A percentile compares a stretch with the other conserved stretches of the same genome.
Conservation (phyloP, 2,329 filamentous ascomycete species). For the Talaromyces sp. region DNA sequence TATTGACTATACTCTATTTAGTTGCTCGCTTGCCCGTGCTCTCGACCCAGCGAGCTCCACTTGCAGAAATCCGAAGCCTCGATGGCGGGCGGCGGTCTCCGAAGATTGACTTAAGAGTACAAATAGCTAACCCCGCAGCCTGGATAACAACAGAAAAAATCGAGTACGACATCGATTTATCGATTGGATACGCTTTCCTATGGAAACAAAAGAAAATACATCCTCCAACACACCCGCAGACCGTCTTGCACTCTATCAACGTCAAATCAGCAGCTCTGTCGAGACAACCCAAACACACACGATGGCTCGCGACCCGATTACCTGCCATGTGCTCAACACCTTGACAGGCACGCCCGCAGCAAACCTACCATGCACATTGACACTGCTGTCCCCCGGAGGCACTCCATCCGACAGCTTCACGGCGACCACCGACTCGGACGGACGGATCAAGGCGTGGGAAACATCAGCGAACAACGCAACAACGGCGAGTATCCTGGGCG, state of each 20-base stretch:
- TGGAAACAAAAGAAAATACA: background rate
- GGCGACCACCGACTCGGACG: slow-evolving; percentile 40
- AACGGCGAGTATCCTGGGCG: slow-evolving; percentile 24
- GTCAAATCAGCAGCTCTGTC: slow-evolving; percentile 20
- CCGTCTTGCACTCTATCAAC: slow-evolving; percentile 29
- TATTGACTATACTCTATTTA: background rate
- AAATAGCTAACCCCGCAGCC: background rate
- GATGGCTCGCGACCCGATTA: slow-evolving; percentile 42
- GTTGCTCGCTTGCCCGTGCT: background rate
- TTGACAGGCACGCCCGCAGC: slow-evolving; percentile 40
- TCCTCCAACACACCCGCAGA: slow-evolving; percentile 21
- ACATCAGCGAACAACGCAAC: background rate
- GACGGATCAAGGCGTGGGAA: slow-evolving; percentile 33
- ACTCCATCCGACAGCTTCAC: slow-evolving; percentile 21
- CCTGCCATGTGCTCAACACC: slow-evolving; percentile 47
- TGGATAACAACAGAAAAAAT: background rate
- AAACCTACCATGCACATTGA: slow-evolving; percentile 44
- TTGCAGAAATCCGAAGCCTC: slow-evolving; percentile 17
- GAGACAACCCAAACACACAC: background rate
- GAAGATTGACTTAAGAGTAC: slow-evolving; percentile 12
- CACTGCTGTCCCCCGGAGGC: slow-evolving; percentile 52
- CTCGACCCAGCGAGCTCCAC: slow-evolving; percentile 3
- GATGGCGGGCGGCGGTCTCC: slow-evolving; percentile 26
- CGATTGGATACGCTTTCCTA: slow-evolving; percentile 1
- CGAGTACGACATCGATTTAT: slow-evolving; percentile 9